A percentile compares a stretch with the other conserved stretches of the same genome.
These are phyloP conservation scores for Antitrichia curtipendula DNA, from an alignment of 225 moss, liverwort and hornwort species.

Conservation along the genomic window DNA sequence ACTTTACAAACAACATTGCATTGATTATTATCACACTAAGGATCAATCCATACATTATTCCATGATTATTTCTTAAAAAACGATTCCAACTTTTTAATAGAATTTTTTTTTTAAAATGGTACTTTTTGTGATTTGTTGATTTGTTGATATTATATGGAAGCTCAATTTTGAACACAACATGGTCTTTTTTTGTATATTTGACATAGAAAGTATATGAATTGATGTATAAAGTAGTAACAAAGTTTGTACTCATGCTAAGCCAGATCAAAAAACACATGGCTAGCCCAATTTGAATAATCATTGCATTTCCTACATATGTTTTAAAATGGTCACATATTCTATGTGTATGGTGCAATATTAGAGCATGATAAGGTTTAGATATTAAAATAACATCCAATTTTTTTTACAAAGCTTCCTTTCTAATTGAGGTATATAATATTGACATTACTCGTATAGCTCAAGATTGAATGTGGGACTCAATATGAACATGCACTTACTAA, in stretches of 20 bases:
- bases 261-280: rapidly evolving
- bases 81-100: not conserved
- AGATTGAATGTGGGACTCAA: rapidly evolving
- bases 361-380: not conserved
- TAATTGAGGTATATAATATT: not conserved
- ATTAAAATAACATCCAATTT: not conserved
- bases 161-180: not conserved
- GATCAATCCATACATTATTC: not conserved
- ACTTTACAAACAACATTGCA: not conserved
- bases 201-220: not conserved
- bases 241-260: not conserved
- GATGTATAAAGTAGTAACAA: not conserved
- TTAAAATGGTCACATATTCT: not conserved
- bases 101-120: too few relatives aligned
- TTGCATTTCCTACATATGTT: not conserved
- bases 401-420: not conserved
- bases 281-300: not conserved
- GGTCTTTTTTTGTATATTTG: not conserved
- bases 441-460: rapidly evolving
- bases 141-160: too few relatives aligned
- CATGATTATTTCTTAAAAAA: not conserved
- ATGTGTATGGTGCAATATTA: not conserved
- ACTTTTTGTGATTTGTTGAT: too few relatives aligned
- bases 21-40: not conserved
- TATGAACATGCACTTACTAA: not conserved